Percentiles rank a stretch among this genome's conserved stretches.
Conservation (phyloP, 2,329 filamentous ascomycete genomes). For the Aspergillus sp. region DNA sequence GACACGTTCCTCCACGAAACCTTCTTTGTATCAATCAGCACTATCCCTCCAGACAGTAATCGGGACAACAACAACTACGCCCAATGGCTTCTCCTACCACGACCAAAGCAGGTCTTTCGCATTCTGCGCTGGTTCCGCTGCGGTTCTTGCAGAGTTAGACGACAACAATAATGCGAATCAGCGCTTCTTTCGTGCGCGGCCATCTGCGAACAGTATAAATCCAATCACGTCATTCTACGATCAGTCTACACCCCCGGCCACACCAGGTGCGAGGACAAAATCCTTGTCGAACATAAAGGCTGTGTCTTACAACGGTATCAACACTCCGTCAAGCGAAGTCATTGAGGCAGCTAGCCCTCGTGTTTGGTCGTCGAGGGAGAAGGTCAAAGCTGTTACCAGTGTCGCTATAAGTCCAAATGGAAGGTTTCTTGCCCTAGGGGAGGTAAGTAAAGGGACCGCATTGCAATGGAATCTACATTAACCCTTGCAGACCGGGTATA, state of each 20-base stretch:
- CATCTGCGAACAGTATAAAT: constrained; percentile 70
- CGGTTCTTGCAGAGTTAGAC: constrained; percentile 83
- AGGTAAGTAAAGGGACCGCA: constrained; percentile 54
- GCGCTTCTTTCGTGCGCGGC: constrained; percentile 87
- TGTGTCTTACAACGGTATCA: constrained; percentile 46
- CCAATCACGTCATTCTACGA: constrained; percentile 58
- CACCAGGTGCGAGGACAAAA: constrained; percentile 61
- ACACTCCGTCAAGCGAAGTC: constrained; percentile 54
- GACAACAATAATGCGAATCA: constrained; percentile 68
- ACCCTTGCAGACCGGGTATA: constrained; percentile 74
- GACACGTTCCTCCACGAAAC: constrained; percentile 65
- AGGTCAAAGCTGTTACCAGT: constrained; percentile 92
- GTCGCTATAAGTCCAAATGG: constrained; percentile 87
- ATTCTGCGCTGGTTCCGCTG: constrained; percentile 89
- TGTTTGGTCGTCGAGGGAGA: constrained; percentile 85
- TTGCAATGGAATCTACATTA: constrained; percentile 27
- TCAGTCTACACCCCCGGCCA: constrained; percentile 60
- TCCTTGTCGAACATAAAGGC: constrained; percentile 61
- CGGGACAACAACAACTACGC: constrained; percentile 83
- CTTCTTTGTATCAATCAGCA: constrained; percentile 46
- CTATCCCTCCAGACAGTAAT: constrained; percentile 83
- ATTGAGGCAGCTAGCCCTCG: constrained; percentile 66
- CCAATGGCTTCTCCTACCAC: constrained; percentile 84
- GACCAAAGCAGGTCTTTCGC: constrained; percentile 74
- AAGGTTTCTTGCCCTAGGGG: constrained; percentile 85